These are phyloP conservation scores for Maudiozyma pseudohumilis DNA, from an alignment of 805 yeast genomes.

Conservation along the genomic window DNA sequence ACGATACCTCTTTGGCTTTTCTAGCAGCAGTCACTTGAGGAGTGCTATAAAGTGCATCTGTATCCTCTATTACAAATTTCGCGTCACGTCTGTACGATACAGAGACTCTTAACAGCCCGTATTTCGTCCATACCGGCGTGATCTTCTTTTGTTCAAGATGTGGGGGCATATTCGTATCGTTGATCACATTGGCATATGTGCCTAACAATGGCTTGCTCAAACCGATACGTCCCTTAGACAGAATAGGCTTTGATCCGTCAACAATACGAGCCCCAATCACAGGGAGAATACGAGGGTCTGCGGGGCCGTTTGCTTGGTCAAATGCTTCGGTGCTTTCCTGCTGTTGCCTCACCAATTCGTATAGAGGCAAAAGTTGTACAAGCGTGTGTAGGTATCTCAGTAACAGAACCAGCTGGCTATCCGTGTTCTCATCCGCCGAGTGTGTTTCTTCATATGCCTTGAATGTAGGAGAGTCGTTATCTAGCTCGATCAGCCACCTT, in stretches of 20 bases:
- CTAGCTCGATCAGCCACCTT: conserved; percentile 85
- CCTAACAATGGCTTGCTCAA: conserved; percentile 55
- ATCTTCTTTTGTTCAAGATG: conserved; percentile 56
- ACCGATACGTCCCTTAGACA: conserved; percentile 78
- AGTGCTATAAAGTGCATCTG: neutral
- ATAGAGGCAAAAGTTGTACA: conserved; percentile 61
- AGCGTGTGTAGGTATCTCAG: conserved; percentile 67
- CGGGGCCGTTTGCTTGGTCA: neutral
- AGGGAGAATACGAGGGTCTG: neutral
- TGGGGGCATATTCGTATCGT: conserved; percentile 32
- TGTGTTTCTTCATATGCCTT: conserved; percentile 25
- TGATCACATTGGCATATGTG: conserved; percentile 26
- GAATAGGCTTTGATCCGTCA: conserved; percentile 71
- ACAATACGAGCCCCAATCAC: conserved; percentile 48
- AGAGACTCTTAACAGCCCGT: conserved; percentile 64
- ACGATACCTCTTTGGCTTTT: neutral
- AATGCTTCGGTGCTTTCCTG: conserved; percentile 19
- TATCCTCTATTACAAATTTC: conserved; percentile 42
- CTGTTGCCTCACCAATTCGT: conserved; percentile 42
- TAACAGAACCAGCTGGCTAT: conserved; percentile 63
- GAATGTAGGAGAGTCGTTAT: conserved; percentile 29
- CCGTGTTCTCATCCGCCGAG: conserved; percentile 55
- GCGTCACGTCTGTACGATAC: conserved; percentile 72
- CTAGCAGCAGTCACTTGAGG: neutral
- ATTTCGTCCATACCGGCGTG: conserved; percentile 61